These are phyloP conservation scores for Xylaria sp. DNA, from an alignment of 2,329 filamentous ascomycete species.

Conservation along the genomic window DNA sequence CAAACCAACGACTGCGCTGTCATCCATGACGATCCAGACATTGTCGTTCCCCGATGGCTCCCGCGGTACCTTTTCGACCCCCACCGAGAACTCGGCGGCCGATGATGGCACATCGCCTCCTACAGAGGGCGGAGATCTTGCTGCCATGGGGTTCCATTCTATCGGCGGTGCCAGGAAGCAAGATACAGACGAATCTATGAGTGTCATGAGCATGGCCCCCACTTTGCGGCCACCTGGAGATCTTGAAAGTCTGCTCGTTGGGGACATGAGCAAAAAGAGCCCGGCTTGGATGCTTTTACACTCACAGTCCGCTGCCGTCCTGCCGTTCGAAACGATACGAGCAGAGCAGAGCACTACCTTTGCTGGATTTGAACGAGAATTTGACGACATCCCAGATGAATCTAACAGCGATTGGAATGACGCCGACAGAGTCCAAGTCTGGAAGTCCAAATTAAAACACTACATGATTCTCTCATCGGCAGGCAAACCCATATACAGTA, in stretches of 20 bases:
- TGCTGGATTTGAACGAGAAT: slow-evolving; percentile 78
- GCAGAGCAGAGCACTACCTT: slow-evolving; percentile 61
- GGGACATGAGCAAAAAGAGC: slow-evolving; percentile 73
- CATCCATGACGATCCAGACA: slow-evolving; percentile 82
- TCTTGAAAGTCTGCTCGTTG: slow-evolving; percentile 82
- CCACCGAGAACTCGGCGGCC: slow-evolving; percentile 50
- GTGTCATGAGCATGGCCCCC: slow-evolving; percentile 73
- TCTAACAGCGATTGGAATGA: slow-evolving; percentile 57
- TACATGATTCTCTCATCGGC: slow-evolving; percentile 96
- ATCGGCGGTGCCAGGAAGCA: slow-evolving; percentile 51
- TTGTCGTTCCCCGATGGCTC: slow-evolving; percentile 77
- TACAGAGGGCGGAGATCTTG: slow-evolving; percentile 35
- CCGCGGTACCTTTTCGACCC: slow-evolving; percentile 68
- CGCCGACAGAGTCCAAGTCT: slow-evolving; percentile 73
- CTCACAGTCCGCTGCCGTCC: slow-evolving; percentile 68
- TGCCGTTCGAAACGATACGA: slow-evolving; percentile 68
- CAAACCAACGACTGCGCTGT: slow-evolving; percentile 85
- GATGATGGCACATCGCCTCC: slow-evolving; percentile 51
- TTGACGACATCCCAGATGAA: slow-evolving; percentile 76
- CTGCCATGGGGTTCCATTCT: slow-evolving; percentile 43
- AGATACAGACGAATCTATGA: slow-evolving; percentile 71
- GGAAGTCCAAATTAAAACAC: slow-evolving; percentile 95
- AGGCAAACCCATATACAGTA: slow-evolving; percentile 96
- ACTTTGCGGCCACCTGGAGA: slow-evolving; percentile 74
- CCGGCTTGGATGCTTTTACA: slow-evolving; percentile 75